phyloP scores from a whole-genome alignment of 208 protist species.

The Trypanosoma conorhini region DNA sequence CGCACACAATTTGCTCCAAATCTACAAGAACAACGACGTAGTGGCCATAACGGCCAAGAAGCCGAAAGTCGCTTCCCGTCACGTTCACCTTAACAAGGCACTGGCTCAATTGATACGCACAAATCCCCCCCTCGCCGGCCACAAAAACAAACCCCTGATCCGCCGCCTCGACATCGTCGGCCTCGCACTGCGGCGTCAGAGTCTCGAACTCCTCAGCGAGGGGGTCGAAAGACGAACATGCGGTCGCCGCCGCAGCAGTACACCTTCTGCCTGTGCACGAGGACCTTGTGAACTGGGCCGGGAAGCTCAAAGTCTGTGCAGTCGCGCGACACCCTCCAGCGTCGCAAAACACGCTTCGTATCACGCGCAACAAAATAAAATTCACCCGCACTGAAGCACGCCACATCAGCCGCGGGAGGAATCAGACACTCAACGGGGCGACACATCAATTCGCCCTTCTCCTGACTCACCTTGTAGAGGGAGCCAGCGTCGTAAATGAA shows the following conservation, averaged over 20 bases:
- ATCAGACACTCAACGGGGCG: slow-evolving; percentile 2
- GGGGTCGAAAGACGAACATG: slow-evolving; percentile 60
- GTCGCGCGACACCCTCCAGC: slow-evolving; percentile 13
- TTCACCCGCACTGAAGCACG: slow-evolving; percentile 31
- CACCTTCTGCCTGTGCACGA: slow-evolving; percentile 65
- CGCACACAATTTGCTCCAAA: slow-evolving; percentile 7
- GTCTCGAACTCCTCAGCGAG: slow-evolving; percentile 48
- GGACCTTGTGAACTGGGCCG: slow-evolving; percentile 30
- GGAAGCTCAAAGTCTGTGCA: slow-evolving; percentile 23
- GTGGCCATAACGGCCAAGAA: slow-evolving; percentile 47
- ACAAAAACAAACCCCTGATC: slow-evolving; percentile 78
- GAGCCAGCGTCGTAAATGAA: slow-evolving; percentile 26
- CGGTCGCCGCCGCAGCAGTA: slow-evolving; percentile 38
- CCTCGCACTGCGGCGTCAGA: slow-evolving; percentile 32
- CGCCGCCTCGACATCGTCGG: slow-evolving; percentile 43
- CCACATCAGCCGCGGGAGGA: slow-evolving; percentile 16
- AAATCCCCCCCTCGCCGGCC: slow-evolving; percentile 34
- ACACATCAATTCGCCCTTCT: slow-evolving; percentile 8
- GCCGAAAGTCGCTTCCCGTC: slow-evolving; percentile 4
- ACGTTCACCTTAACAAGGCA: slow-evolving; percentile 38
- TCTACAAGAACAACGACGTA: slow-evolving; percentile 21
- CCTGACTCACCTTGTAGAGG: slow-evolving; percentile 16
- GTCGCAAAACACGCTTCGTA: slow-evolving; percentile 26
- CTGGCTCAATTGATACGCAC: slow-evolving; percentile 68
- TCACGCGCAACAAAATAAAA: slow-evolving; percentile 55